phyloP scores from a whole-genome alignment of 1,284 basidiomycete species.

The Boletellus deceptivus region DNA sequence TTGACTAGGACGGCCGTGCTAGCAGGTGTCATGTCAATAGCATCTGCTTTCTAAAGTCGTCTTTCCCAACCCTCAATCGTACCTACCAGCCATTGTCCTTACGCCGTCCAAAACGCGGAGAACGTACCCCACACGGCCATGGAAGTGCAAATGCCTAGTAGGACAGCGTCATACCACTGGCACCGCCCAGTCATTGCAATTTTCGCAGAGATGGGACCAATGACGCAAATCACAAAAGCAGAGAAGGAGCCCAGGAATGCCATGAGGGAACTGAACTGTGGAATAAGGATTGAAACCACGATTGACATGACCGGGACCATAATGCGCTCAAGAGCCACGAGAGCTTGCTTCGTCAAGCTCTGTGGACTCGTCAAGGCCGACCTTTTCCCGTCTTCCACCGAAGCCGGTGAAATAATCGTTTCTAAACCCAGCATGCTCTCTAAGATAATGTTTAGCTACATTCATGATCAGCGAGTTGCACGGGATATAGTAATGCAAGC shows the following conservation, averaged over 20 bases:
- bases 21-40: not conserved
- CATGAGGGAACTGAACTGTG: slow-evolving; percentile 88
- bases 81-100: slow-evolving; percentile 1
- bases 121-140: slow-evolving; percentile 82
- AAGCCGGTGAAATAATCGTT: slow-evolving; percentile 36
- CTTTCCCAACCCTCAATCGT: not conserved
- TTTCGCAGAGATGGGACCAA: slow-evolving; percentile 72
- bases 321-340: slow-evolving; percentile 59
- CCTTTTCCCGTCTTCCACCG: slow-evolving; percentile 36
- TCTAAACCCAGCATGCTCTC: slow-evolving; percentile 75
- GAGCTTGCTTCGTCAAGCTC: slow-evolving; percentile 39
- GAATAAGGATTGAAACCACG: slow-evolving; percentile 72
- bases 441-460: slow-evolving; percentile 73
- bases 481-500: not conserved
- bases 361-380: slow-evolving; percentile 11
- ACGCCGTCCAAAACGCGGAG: slow-evolving; percentile 55
- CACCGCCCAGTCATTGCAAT: slow-evolving; percentile 53
- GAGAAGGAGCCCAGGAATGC: slow-evolving; percentile 87
- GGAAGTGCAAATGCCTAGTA: slow-evolving; percentile 55
- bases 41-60: not conserved
- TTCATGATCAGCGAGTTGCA: slow-evolving; percentile 4
- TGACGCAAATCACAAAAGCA: slow-evolving; percentile 81
- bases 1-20: not conserved
- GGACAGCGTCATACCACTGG: slow-evolving; percentile 48
- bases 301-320: slow-evolving; percentile 61